Percentiles rank a stretch among this genome's conserved stretches.
These are phyloP conservation scores for Phlebiopsis gigantea DNA, from an alignment of 768 basidiomycete genomes.

Conservation along the genomic window DNA sequence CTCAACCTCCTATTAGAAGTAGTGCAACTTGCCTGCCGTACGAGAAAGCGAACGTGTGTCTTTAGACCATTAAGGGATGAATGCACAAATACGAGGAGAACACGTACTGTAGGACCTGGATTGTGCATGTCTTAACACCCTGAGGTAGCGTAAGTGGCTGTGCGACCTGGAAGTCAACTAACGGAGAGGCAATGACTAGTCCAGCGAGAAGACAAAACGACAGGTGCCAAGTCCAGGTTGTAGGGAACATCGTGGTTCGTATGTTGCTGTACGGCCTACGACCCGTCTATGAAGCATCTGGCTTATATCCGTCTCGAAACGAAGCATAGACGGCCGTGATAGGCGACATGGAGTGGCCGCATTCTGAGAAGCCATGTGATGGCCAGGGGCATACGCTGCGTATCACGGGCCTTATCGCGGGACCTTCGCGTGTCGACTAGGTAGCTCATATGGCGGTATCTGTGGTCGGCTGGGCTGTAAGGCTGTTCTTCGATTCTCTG, in stretches of 20 bases:
- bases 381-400: background rate
- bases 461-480: too few relatives aligned
- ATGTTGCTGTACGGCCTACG: background rate
- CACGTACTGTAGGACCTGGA: constrained; percentile 56
- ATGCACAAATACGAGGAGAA: constrained; percentile 15
- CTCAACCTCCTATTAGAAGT: too few relatives aligned
- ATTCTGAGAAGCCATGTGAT: constrained; percentile 2
- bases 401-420: background rate
- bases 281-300: background rate
- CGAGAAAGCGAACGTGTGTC: constrained; percentile 69
- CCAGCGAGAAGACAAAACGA: background rate
- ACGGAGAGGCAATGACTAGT: constrained; percentile 21
- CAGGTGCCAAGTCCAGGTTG: background rate
- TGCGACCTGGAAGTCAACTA: constrained; percentile 63
- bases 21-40: constrained; percentile 49
- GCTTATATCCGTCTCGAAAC: background rate
- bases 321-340: background rate
- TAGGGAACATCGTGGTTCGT: background rate
- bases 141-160: constrained; percentile 64
- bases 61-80: too few relatives aligned
- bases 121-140: constrained; percentile 54
- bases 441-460: background rate
- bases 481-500: too few relatives aligned
- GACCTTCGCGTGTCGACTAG: background rate
- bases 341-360: background rate